Evolutionary conservation across 2,329 filamentous ascomycete genomes (phyloP).

Genomic region (Apiospora phragmitis): DNA sequence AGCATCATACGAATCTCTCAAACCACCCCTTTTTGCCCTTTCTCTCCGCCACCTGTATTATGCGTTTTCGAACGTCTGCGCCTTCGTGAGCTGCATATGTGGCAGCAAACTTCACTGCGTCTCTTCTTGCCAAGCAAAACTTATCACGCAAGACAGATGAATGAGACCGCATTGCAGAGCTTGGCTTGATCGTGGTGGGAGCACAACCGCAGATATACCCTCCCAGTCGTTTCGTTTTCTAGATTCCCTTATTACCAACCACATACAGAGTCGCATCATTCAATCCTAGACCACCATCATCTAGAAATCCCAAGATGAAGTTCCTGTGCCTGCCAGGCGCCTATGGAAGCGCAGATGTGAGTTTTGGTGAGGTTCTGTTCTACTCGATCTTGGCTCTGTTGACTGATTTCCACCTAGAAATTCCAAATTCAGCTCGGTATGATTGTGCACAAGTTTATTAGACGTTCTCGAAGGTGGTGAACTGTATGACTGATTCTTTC

Average conservation of each 20-base stretch:
- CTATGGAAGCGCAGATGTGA: conserved; percentile 28
- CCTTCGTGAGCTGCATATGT: neutral
- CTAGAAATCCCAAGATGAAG: conserved; percentile 22
- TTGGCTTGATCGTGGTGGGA: neutral
- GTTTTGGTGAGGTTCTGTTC: neutral
- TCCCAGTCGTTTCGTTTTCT: neutral
- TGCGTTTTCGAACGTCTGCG: neutral
- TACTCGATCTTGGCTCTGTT: neutral
- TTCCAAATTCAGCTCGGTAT: conserved; percentile 16
- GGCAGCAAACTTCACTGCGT: neutral
- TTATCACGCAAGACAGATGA: neutral
- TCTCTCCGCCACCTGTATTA: neutral
- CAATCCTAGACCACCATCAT: no score
- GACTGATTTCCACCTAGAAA: neutral
- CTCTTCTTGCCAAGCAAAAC: neutral
- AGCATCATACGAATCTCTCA: neutral
- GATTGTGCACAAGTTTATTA: neutral
- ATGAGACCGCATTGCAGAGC: neutral
- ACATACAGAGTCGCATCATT: neutral
- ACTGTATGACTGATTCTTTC: neutral
- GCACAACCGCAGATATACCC: neutral
- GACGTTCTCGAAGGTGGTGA: no score
- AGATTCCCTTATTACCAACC: neutral
- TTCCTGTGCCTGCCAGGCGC: conserved; percentile 32
- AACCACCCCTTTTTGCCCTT: neutral